Percentiles rank a stretch among this genome's conserved stretches.
Evolutionary conservation across 192 early-diverging fungal species (phyloP).

Genomic region (Podila verticillata): DNA sequence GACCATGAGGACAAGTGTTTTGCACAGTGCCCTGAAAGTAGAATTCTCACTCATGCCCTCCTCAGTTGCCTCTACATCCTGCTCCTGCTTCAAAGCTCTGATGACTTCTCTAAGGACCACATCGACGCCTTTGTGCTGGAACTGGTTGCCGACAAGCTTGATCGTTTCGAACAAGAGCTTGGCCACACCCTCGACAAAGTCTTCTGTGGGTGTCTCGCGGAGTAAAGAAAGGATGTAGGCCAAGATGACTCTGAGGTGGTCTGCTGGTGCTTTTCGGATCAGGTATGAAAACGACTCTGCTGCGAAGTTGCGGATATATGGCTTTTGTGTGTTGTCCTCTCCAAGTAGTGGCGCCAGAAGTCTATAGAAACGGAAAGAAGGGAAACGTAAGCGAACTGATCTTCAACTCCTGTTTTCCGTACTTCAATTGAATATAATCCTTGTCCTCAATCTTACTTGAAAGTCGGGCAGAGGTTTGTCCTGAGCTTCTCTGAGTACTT

Average conservation of each 20-base stretch:
- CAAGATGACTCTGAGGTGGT: conserved; percentile 69
- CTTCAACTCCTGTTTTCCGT: neutral
- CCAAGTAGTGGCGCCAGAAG: conserved; percentile 81
- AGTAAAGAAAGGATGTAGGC: conserved; percentile 68
- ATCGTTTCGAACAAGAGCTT: conserved; percentile 87
- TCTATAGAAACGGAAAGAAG: conserved; percentile 27
- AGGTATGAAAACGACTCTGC: conserved; percentile 94
- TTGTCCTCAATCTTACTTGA: conserved; percentile 57
- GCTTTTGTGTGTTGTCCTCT: conserved; percentile 69
- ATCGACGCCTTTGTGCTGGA: conserved; percentile 58
- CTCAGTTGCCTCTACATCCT: conserved; percentile 28
- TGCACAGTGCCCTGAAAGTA: conserved; percentile 47
- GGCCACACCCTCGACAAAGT: conserved; percentile 79
- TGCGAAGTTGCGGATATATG: conserved; percentile 86
- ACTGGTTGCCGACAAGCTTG: conserved; percentile 68
- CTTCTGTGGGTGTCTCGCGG: conserved; percentile 50
- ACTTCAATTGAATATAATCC: neutral
- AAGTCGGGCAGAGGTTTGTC: conserved; percentile 77
- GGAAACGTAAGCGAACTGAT: neutral
- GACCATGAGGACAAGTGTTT: conserved; percentile 60
- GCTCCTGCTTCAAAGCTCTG: conserved; percentile 44
- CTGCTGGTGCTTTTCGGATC: conserved; percentile 77
- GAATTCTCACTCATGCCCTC: conserved; percentile 38
- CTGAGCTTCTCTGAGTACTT: conserved; percentile 78
- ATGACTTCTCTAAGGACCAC: conserved; percentile 55